phyloP scores from a whole-genome alignment of 208 protist genomes.

The Eutreptiella sp. region DNA sequence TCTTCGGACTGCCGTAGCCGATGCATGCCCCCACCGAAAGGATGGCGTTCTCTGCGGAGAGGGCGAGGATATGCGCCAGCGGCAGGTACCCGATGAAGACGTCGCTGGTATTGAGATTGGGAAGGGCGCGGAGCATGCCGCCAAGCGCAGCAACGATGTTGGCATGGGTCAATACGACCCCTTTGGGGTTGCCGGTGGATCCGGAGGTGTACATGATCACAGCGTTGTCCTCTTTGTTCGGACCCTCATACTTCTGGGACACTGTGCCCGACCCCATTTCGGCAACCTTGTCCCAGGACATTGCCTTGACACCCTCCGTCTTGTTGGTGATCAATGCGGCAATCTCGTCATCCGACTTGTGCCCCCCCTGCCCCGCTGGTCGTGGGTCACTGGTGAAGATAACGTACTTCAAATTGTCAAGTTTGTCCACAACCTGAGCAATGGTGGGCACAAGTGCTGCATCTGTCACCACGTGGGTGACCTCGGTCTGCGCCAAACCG shows the following conservation, averaged over 20 bases:
- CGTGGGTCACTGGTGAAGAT: slow-evolving; percentile 46
- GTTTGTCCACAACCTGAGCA: slow-evolving; percentile 20
- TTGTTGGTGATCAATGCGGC: too few species aligned
- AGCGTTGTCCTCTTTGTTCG: too few species aligned
- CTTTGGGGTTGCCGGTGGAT: slow-evolving; percentile 64
- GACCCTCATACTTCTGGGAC: too few species aligned
- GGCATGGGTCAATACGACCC: slow-evolving; percentile 68
- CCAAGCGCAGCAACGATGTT: slow-evolving; percentile 47
- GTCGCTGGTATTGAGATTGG: slow-evolving; percentile 19
- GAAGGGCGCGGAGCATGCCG: too few species aligned
- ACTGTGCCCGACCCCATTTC: too few species aligned
- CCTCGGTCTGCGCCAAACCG: slow-evolving; percentile 55
- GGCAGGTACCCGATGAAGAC: slow-evolving; percentile 69
- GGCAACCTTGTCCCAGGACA: slow-evolving; percentile 53
- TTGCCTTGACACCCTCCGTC: slow-evolving; percentile 24
- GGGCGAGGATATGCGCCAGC: slow-evolving; percentile 63
- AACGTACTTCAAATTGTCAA: slow-evolving; percentile 43
- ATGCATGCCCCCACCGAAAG: slow-evolving; percentile 40
- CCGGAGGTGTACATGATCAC: slow-evolving; percentile 78
- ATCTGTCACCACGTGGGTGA: slow-evolving; percentile 56
- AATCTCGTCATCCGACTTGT: too few species aligned
- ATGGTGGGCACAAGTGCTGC: slow-evolving; percentile 49
- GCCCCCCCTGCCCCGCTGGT: slow-evolving; percentile 32
- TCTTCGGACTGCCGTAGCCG: slow-evolving; percentile 52
- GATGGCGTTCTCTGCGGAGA: slow-evolving; percentile 46